Evolutionary conservation across 2,329 filamentous ascomycete species (phyloP), one percentile per base, ranked within the genome.

Genomic region (Bimuria novae-zelandiae): DNA sequence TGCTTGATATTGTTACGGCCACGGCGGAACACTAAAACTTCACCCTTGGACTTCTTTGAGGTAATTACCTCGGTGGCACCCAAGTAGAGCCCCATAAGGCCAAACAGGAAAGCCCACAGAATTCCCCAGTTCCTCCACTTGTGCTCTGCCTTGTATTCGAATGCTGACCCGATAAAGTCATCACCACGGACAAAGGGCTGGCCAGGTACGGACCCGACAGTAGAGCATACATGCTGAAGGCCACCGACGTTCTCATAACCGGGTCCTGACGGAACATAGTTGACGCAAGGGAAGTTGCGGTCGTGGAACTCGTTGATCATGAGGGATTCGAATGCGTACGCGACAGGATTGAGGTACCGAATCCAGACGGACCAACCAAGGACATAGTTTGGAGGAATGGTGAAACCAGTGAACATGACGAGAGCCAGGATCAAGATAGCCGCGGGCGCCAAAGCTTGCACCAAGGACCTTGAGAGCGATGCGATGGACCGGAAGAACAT

Each of bases 401-500:
- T 74, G 69, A 92, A 89, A 55, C 87, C 89, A 16, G 88, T 90
- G 71, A 80, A 82, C 61, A 81, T 86, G 72, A 90, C 80, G 29
- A 90, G 80, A 55, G 80, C 83, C 44, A 89, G 75, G 59, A 89
- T 88, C 50, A 85, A 71, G 33, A 85, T 73, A 12, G 80, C 79
- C 3, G 82, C 78, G 1, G 82, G 82, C 3, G 82, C 81, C 71
- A 85, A 71, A 33, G 83, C 82, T 64, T 84, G 81, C 0, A 79
- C 78, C 5, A 85, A 71, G 0, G 89, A 89, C 43, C 89, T 81
- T 3, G 90, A 92, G 1, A 87, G 77, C 0, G 89, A 87, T n/a
- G 83, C 90, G 58, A 95, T 89, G 6, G 85, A 88, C 44, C 90
- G 84, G 82, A 95, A 95, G 57, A 93, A 82, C 86, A 91, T 92